Evolutionary conservation across 2,329 filamentous ascomycete genomes (phyloP).

Genomic region (Iodosphaeria phyllophila): DNA sequence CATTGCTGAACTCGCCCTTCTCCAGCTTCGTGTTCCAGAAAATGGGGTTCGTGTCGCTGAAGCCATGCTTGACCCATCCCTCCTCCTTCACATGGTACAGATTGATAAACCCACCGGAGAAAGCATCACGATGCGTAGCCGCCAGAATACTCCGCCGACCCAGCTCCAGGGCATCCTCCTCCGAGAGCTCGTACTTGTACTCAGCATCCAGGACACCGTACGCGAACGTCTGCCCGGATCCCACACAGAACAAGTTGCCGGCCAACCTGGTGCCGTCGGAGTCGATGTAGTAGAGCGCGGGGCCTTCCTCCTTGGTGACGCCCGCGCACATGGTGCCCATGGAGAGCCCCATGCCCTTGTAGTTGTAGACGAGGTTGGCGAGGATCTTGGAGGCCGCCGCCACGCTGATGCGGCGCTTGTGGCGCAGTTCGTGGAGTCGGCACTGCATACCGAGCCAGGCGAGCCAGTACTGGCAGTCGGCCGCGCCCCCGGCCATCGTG

Average conservation of each 20-base stretch:
- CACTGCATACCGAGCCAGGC: constrained; percentile 98
- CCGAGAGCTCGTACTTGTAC: constrained; percentile 76
- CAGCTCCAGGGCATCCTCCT: constrained; percentile 78
- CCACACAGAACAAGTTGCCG: constrained; percentile 95
- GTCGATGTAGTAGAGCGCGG: constrained; percentile 97
- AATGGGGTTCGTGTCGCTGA: constrained; percentile 94
- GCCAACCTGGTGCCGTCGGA: constrained; percentile 83
- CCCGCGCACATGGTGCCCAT: constrained; percentile 99
- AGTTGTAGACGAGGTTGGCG: constrained; percentile 92
- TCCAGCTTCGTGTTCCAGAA: constrained; percentile 99
- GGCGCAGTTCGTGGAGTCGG: constrained; percentile 93
- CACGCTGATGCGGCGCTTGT: constrained; percentile 97
- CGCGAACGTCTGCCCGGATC: constrained; percentile 94
- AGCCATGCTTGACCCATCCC: constrained; percentile 97
- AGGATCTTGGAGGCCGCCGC: constrained; percentile 96
- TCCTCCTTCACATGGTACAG: constrained; percentile 98
- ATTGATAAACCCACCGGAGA: constrained; percentile 96
- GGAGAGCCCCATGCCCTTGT: constrained; percentile 96
- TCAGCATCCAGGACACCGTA: constrained; percentile 95
- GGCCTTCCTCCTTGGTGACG: constrained; percentile 86
- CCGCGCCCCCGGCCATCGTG: constrained; percentile 96
- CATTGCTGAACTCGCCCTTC: constrained; percentile 96
- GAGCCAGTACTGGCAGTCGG: constrained; percentile 99
- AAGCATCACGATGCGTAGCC: constrained; percentile 94
- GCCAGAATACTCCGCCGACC: constrained; percentile 85